Evolutionary conservation across 148 eudicot genomes (phyloP).

Genomic region (Bassia scoparia): DNA sequence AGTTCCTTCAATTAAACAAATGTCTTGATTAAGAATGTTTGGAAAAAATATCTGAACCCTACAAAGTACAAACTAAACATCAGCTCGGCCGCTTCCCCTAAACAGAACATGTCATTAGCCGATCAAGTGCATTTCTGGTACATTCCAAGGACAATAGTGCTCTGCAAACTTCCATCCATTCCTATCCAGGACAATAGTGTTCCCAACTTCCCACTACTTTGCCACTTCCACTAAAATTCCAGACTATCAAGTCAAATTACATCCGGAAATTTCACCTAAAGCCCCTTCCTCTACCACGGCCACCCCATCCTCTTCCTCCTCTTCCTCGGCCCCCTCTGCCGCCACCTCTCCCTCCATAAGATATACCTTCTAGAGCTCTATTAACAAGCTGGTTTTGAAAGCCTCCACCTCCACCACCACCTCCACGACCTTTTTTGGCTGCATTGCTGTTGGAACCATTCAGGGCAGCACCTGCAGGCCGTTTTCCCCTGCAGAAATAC

Average conservation of each 20-base stretch:
- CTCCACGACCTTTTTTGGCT: conserved; percentile 69
- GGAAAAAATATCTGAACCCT: not conserved
- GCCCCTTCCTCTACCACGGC: conserved; percentile 74
- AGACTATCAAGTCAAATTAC: conserved; percentile 4
- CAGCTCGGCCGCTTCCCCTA: conserved; percentile 7
- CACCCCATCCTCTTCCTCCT: conserved; percentile 56
- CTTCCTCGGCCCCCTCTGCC: conserved; percentile 56
- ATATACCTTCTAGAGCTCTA: conserved; percentile 56
- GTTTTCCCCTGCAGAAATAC: conserved; percentile 45
- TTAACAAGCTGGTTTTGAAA: conserved; percentile 61
- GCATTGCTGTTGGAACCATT: conserved; percentile 50
- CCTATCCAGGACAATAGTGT: too few relatives aligned
- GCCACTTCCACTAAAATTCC: not conserved
- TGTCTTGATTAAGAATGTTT: not conserved
- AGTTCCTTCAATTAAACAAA: not conserved
- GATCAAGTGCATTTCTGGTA: not conserved
- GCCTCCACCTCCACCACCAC: conserved; percentile 55
- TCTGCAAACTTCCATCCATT: too few relatives aligned
- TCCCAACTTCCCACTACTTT: not conserved
- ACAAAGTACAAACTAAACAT: conserved; percentile 16
- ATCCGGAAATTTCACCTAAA: conserved; percentile 21
- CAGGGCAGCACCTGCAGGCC: conserved; percentile 41
- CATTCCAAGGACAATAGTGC: not conserved
- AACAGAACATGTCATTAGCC: conserved; percentile 1
- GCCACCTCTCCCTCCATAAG: conserved; percentile 56